These are phyloP conservation scores for Sicyos edulis DNA, from an alignment of 306 rosid genomes.

Conservation along the genomic window DNA sequence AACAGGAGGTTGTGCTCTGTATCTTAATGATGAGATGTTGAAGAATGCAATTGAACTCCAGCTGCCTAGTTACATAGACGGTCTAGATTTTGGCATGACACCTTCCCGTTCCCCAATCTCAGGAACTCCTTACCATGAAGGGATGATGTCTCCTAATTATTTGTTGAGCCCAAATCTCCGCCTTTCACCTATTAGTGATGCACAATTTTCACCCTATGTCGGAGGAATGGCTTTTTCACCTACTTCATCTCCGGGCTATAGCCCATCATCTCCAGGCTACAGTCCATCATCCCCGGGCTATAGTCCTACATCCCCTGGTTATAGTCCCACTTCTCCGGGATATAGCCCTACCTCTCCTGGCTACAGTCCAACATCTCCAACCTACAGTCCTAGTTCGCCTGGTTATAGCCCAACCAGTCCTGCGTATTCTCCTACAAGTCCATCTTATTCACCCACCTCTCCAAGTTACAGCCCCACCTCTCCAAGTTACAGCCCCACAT, in stretches of 20 bases:
- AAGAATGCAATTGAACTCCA: slow-evolving; percentile 97
- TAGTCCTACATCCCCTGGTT: slow-evolving; percentile 92
- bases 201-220: slow-evolving; percentile 95
- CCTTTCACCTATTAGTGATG: slow-evolving; percentile 76
- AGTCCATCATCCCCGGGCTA: slow-evolving; percentile 97
- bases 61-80: slow-evolving; percentile 93
- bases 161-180: slow-evolving; percentile 87
- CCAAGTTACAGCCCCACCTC: slow-evolving; percentile 79
- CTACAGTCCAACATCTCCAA: slow-evolving; percentile 91
- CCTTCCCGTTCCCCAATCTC: slow-evolving; percentile 88
- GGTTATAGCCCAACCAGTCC: slow-evolving; percentile 98
- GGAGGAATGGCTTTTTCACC: slow-evolving; percentile 98
- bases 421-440: slow-evolving; percentile 94
- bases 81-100: slow-evolving; percentile 96
- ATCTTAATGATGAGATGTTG: slow-evolving; percentile 90
- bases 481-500: slow-evolving; percentile 82
- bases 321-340: slow-evolving; percentile 90
- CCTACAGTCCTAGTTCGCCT: slow-evolving; percentile 95
- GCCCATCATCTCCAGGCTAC: slow-evolving; percentile 92
- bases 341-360: slow-evolving; percentile 96
- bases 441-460: slow-evolving; percentile 84
- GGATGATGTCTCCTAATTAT: slow-evolving; percentile 94
- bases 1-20: slow-evolving; percentile 79
- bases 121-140: slow-evolving; percentile 91
- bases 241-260: slow-evolving; percentile 85